Conservation (phyloP, 2,329 filamentous ascomycete species). For the Sordariomycetes sp. region DNA sequence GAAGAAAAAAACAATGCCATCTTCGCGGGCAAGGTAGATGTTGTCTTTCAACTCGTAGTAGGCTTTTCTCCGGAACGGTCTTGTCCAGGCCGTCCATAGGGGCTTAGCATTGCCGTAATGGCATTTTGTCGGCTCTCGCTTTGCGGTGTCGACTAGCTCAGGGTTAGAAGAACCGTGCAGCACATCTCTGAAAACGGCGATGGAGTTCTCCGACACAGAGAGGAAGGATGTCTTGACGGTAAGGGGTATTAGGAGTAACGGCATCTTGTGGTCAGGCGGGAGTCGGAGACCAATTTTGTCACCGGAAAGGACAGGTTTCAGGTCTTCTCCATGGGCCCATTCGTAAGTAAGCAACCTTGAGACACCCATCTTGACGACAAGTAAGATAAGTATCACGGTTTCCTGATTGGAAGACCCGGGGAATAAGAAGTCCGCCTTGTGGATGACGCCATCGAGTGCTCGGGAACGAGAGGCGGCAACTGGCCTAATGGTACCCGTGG, state of each 20-base stretch:
- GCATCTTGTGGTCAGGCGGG: slow-evolving; percentile 40
- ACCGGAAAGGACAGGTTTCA: slow-evolving; percentile 28
- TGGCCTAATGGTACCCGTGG: slow-evolving; percentile 35
- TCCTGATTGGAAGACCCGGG: slow-evolving; percentile 52
- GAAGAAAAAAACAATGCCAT: slow-evolving; percentile 65
- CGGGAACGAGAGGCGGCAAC: slow-evolving; percentile 34
- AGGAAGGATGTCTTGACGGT: slow-evolving; percentile 60
- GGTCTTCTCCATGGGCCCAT: slow-evolving; percentile 39
- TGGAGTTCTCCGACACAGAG: slow-evolving; percentile 45
- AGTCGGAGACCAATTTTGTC: slow-evolving; percentile 37
- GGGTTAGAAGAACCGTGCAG: slow-evolving; percentile 36
- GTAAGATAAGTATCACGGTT: slow-evolving; percentile 64
- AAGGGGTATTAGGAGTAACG: slow-evolving; percentile 59
- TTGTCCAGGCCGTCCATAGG: slow-evolving; percentile 75
- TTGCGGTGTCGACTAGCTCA: slow-evolving; percentile 25
- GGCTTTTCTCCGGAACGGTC: slow-evolving; percentile 52
- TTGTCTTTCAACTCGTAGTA: slow-evolving; percentile 57
- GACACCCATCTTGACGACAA: slow-evolving; percentile 32
- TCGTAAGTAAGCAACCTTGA: slow-evolving; percentile 45
- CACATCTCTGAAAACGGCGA: slow-evolving; percentile 42
- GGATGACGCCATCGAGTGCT: slow-evolving; percentile 56
- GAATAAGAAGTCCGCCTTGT: slow-evolving; percentile 77
- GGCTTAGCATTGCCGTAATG: slow-evolving; percentile 35
- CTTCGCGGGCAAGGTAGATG: slow-evolving; percentile 78
- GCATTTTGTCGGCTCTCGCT: slow-evolving; percentile 25